Base-by-base conservation (phyloP, 352 stramenopile species). In the Phytophthora sojae region DNA sequence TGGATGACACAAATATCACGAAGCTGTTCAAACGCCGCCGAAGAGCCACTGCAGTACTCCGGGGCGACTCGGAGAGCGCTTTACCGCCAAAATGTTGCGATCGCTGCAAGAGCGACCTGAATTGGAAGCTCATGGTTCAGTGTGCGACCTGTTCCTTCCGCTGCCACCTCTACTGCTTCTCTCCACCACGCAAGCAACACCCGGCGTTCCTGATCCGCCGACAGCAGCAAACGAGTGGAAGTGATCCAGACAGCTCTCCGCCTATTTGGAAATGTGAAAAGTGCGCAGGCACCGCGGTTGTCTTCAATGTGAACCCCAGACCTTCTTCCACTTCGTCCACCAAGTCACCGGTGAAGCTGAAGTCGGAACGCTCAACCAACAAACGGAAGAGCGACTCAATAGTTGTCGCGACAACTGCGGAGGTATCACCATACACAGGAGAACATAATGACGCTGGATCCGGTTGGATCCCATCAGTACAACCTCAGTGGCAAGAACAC, bases 121-220 rank as follows among this genome's bases (percentile, higher is more conserved):
- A 94, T 52, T 62, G 77, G 8, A 92, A 91, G 57, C 70, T 94
- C 51, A 74, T 94, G 39, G 77, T 86, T 3, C 64, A 57, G 6
- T 94, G 86, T 26, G 60, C 66, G 6, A 63, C 49, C 15, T 94
- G 86, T 55, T 54, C 71, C 2, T 91, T 92, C 56, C 69, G 76
- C 0, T 83, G 82, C 23, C 86, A 92, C 58, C 61, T 92, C 14
- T 94, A 91, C 59, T 94, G 86, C 55, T 94, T 92, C 19, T 70
- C 73, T 11, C 86, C 86, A 4, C 82, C 84, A 42, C 70, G 89
- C 15, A 82, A 83, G 58, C 79, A 94, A 25, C 84, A 94, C 32
- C 86, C 84, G 4, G 81, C 72, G 11, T 76, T 85, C 9, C 37
- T 73, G n/a, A 61, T 75, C 32, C 67, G 57, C 37, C 42, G 44